A percentile compares a stretch with the other conserved stretches of the same genome.
Conservation (phyloP, 225 moss, liverwort and hornwort genomes). For the Marchantia polymorpha region DNA sequence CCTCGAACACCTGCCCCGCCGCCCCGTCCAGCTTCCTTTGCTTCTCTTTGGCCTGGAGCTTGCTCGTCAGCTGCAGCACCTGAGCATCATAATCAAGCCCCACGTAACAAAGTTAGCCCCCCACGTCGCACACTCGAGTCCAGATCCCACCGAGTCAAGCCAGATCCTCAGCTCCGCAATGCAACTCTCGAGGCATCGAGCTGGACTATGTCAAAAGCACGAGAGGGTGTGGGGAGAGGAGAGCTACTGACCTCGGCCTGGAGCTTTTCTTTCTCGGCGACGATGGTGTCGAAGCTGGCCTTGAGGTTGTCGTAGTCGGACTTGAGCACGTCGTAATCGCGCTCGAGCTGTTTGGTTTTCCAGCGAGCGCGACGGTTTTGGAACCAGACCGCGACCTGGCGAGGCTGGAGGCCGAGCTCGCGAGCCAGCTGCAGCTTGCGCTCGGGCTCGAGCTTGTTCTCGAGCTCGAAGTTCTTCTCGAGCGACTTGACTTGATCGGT, state of each 20-base stretch:
- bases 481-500: slow-evolving; percentile 94
- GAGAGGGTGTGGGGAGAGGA: background rate
- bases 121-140: background rate
- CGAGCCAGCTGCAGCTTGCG: slow-evolving; percentile 98
- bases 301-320: slow-evolving; percentile 79
- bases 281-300: slow-evolving; percentile 53
- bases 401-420: slow-evolving; percentile 92
- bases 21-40: slow-evolving; percentile 14
- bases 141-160: background rate
- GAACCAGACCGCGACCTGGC: slow-evolving; percentile 99
- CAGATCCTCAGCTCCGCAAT: background rate
- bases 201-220: too few species aligned
- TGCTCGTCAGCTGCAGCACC: slow-evolving; percentile 38
- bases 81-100: slow-evolving; percentile 17
- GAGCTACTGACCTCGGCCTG: slow-evolving; percentile 60
- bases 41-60: slow-evolving; percentile 36
- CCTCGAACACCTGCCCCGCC: slow-evolving; percentile 30
- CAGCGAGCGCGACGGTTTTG: slow-evolving; percentile 98
- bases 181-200: background rate
- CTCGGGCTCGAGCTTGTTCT: slow-evolving; percentile 98
- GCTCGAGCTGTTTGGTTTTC: slow-evolving; percentile 98
- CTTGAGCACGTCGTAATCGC: slow-evolving; percentile 87
- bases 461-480: slow-evolving; percentile 91
- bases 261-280: slow-evolving; percentile 82
- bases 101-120: background rate